Conservation (phyloP, 1,139 yeast species). For the Casaregolazyma suthepensis region DNA sequence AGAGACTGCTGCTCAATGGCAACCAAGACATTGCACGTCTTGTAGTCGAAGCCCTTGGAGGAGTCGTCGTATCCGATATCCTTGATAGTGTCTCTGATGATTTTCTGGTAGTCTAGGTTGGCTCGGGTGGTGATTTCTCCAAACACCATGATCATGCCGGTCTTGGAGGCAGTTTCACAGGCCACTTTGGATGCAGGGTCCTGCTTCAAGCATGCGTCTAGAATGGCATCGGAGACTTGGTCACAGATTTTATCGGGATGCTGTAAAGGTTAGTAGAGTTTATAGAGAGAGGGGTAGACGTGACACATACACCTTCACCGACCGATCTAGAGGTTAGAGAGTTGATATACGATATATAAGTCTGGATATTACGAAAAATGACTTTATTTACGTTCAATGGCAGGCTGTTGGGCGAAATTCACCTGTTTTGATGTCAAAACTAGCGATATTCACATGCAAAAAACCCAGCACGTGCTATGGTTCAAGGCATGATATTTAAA, state of each 20-base stretch:
- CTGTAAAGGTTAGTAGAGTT: constrained; percentile 9
- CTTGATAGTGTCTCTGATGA: constrained; percentile 96
- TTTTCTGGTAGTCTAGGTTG: constrained; percentile 88
- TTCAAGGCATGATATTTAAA: background rate
- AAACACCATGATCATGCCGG: constrained; percentile 91
- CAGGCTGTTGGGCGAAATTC: background rate
- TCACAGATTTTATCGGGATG: constrained; percentile 99
- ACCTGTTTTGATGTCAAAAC: background rate
- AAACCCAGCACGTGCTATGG: constrained; percentile 1
- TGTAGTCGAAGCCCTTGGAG: constrained; percentile 97
- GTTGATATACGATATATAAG: background rate
- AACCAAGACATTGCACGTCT: constrained; percentile 97
- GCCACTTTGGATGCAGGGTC: constrained; percentile 99
- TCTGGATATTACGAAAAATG: background rate
- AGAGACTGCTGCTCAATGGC: constrained; percentile 99
- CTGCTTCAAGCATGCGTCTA: constrained; percentile 92
- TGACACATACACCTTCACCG: constrained; percentile 16
- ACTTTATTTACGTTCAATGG: background rate
- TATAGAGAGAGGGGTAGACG: background rate
- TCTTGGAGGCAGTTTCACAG: constrained; percentile 92
- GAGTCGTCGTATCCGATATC: constrained; percentile 97
- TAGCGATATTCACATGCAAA: constrained; percentile 5
- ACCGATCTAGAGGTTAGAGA: constrained; percentile 14
- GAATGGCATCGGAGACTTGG: constrained; percentile 96
- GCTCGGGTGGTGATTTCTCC: constrained; percentile 90